phyloP scores from a whole-genome alignment of 305 asterid genomes.

The Fraxinus sp. region DNA sequence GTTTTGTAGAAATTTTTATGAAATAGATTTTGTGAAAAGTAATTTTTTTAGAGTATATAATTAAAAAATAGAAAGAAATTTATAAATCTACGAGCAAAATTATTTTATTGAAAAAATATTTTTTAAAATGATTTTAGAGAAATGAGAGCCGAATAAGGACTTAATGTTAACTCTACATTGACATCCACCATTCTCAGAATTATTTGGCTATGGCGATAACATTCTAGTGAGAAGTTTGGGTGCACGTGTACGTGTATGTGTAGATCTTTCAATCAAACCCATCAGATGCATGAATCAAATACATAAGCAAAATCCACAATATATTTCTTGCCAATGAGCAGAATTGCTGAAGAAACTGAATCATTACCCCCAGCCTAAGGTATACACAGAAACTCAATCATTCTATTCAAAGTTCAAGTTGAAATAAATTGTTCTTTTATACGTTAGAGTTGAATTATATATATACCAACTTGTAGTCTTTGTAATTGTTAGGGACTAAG shows the following conservation, averaged over 20 bases:
- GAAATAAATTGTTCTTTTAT: too few species aligned
- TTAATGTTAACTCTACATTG: background rate
- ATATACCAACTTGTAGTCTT: too few species aligned
- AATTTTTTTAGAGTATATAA: too few species aligned
- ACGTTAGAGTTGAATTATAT: too few species aligned
- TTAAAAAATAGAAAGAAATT: too few species aligned
- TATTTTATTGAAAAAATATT: too few species aligned
- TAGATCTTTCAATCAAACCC: background rate
- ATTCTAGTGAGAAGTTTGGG: background rate
- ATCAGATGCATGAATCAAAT: background rate
- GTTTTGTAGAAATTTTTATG: background rate
- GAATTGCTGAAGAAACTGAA: background rate
- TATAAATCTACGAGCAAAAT: too few species aligned
- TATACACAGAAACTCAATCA: background rate
- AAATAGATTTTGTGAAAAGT: background rate
- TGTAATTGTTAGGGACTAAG: too few species aligned
- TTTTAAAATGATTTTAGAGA: too few species aligned
- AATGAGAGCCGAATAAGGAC: background rate
- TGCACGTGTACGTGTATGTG: background rate
- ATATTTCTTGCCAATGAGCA: background rate
- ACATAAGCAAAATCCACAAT: background rate
- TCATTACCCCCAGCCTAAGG: background rate
- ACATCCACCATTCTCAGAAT: background rate
- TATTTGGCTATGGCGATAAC: background rate
- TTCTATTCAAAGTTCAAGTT: too few species aligned